Evolutionary conservation across 345 rosid genomes (phyloP), one percentile per base, ranked within the genome.

Genomic region (Lumnitzera racemosa): DNA sequence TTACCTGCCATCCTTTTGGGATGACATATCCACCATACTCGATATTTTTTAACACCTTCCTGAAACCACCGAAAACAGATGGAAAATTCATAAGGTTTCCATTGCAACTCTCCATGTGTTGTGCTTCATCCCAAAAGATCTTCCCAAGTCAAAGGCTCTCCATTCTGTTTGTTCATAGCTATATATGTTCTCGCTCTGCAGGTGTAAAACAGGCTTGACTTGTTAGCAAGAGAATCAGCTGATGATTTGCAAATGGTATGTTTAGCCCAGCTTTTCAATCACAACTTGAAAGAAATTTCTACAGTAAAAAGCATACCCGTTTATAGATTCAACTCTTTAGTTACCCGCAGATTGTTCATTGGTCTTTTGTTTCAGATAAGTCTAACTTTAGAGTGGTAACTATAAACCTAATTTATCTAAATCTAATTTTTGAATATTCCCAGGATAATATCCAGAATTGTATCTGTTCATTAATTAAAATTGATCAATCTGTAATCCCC

Each of bases 101-200:
- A 63, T 29, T 46, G 79, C 79, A 2, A 67, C 75, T 58, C 70
- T 66, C 75, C 79, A 76, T 31, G 79, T 71, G 49, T 69, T 71
- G 49, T 69, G 71, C 62, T 67, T 76, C 79, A 74, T 80, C 51
- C 24, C 66, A 6, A 49, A 2, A 76, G 68, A 57, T 76, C 77
- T 24, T 64, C 70, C 84, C 81, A 74, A 23, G 79, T 67, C 16
- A 80, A 52, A 5, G n/a, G 55, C 10, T 74, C 67, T 12, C 63
- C 67, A 25, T 11, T 5, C 24, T 6, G 23, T 59, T 69, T 69
- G 41, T 43, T 57, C 49, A 59, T 51, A 14, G 57, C 65, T 53
- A 65, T 62, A 65, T 62, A 53, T 65, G 68, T 1, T 55, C 77
- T 51, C 81, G 85, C 58, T 86, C 89, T 77, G 76, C 72, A 70